A percentile compares a stretch with the other conserved stretches of the same genome.
These are phyloP conservation scores for Chaetomiaceae sp. DNA, from an alignment of 2,329 filamentous ascomycete species.

Conservation along the genomic window DNA sequence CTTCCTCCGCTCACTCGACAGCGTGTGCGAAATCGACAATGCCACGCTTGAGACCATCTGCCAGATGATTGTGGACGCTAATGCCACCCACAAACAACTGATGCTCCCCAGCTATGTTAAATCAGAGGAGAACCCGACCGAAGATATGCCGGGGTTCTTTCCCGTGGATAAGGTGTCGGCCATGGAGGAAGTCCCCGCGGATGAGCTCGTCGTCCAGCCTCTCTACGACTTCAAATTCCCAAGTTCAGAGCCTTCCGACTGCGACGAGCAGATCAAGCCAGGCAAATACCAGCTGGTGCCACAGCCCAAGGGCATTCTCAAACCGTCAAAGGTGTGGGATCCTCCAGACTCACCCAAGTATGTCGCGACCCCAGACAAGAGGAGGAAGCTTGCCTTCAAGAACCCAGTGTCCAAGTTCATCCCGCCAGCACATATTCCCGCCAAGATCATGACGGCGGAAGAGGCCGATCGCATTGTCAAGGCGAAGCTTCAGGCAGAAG, in stretches of 20 bases:
- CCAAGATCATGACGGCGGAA: slow-evolving; percentile 13
- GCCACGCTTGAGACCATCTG: slow-evolving; percentile 19
- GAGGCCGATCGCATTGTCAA: slow-evolving; percentile 10
- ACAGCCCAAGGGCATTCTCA: slow-evolving; percentile 21
- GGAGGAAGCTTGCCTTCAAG: slow-evolving; percentile 19
- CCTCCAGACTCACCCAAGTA: slow-evolving; percentile 12
- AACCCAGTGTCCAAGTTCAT: slow-evolving; percentile 19
- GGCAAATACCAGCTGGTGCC: slow-evolving; percentile 14
- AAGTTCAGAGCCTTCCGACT: slow-evolving; percentile 7
- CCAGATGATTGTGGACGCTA: slow-evolving; percentile 30
- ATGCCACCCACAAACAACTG: slow-evolving; percentile 30
- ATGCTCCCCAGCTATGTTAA: slow-evolving; percentile 28
- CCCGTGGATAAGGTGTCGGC: slow-evolving; percentile 20
- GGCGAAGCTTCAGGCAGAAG: slow-evolving; percentile 12
- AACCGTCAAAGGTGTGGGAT: slow-evolving; percentile 17
- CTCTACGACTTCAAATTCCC: slow-evolving; percentile 20
- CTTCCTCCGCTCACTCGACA: slow-evolving; percentile 21
- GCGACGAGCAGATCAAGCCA: neutral
- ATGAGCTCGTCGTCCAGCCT: slow-evolving; percentile 17
- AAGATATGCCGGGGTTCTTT: slow-evolving; percentile 24
- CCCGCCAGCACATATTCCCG: slow-evolving; percentile 16
- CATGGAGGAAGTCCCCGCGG: slow-evolving; percentile 22
- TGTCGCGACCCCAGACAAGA: slow-evolving; percentile 21
- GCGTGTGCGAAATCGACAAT: slow-evolving; percentile 16
- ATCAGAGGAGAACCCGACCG: slow-evolving; percentile 11